Base-by-base conservation (phyloP, 164 flowering plant genomes). In the Annona cherimola region DNA sequence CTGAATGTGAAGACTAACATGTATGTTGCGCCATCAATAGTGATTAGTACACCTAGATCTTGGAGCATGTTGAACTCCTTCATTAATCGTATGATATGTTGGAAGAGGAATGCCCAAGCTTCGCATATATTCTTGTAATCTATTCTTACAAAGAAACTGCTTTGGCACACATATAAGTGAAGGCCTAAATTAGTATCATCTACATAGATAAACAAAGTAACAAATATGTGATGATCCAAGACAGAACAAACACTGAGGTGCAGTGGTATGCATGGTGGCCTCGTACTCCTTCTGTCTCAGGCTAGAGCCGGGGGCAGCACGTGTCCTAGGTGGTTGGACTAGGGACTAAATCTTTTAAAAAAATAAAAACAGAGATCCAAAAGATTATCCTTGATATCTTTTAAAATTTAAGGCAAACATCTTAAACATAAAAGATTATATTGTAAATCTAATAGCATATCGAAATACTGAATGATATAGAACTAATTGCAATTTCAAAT, bases 1-100 rank as follows among this genome's bases (percentile, higher is more conserved):
- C 59, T 40, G 71, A 84, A 88, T 3, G 85, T 80, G 16, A 75
- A 60, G 1, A 50, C 40, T 7, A 89, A 79, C 12, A 69, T 75
- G 55, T 78, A 84, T 2, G 45, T 35, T 20, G 3, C 77, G 42
- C 88, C 89, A 74, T 82, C 79, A 1, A 88, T 78, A 50, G 44
- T 16, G n/a, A 88, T 89, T 89, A 16, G 80, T 78, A 8, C 84
- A 70, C 67, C 83, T 78, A 65, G 83, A 88, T 50, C 43, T 74
- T 1, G 88, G 88, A 1, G 75, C 78, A 79, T 84, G 84, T 41
- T 41, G 66, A 18, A 42, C 11, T 26, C 88, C 90, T 70, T 85
- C 86, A 70, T 84, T 84, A 12, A 76, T 11, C 16, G 80, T 79
- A 20, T 74, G 73, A 73, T 85, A 88, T 5, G 77, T 26, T 0